Percentiles rank a stretch among this genome's conserved stretches.
phyloP scores from a whole-genome alignment of 2,329 filamentous ascomycete genomes.

The Colletotrichum sp. region DNA sequence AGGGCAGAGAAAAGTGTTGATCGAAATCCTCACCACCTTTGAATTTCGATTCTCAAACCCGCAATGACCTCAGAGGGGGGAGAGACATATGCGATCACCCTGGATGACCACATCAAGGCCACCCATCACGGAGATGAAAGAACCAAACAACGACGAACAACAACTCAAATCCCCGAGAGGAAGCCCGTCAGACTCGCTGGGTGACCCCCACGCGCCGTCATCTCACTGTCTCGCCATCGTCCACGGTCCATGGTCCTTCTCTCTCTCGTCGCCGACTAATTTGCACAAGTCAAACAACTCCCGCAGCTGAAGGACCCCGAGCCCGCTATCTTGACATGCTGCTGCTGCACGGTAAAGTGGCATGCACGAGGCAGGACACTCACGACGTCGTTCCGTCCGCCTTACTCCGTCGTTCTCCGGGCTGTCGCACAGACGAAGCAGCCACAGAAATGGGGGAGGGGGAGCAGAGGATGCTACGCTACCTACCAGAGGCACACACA shows the following conservation, averaged over 20 bases:
- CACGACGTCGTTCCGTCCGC: background rate
- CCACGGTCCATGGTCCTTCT: background rate
- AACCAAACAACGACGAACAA: background rate
- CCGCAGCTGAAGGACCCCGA: background rate
- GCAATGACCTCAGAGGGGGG: background rate
- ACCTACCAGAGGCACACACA: background rate
- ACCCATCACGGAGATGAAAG: background rate
- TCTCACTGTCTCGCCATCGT: background rate
- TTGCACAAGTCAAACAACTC: background rate
- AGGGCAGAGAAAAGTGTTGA: background rate
- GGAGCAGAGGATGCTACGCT: background rate
- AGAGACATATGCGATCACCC: background rate
- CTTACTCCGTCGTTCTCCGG: slow-evolving; percentile 4
- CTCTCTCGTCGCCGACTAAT: background rate
- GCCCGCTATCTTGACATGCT: background rate
- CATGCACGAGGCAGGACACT: background rate
- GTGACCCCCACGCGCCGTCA: slow-evolving; percentile 7
- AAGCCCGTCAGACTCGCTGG: background rate
- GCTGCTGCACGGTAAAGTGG: background rate
- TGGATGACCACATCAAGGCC: background rate
- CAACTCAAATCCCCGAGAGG: background rate
- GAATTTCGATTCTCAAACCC: background rate
- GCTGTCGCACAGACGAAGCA: background rate
- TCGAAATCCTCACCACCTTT: background rate
- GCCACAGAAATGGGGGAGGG: background rate